Conservation (phyloP, 106 monocot species). For the Narthecium ossifragum region DNA sequence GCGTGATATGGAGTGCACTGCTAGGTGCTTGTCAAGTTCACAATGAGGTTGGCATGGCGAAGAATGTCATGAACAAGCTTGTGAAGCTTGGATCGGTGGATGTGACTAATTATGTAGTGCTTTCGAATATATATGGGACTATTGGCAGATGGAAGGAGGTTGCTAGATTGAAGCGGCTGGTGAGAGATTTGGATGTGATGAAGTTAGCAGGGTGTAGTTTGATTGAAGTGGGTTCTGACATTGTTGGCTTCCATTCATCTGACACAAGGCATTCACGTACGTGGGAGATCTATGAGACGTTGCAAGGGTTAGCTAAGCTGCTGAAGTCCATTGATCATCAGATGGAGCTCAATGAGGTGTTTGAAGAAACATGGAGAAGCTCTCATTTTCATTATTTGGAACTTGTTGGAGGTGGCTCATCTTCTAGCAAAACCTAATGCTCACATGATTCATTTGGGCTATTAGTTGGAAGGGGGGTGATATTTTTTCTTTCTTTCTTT, state of each 20-base stretch:
- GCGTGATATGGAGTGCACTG: slow-evolving; percentile 36
- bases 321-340: too few species aligned
- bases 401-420: too few species aligned
- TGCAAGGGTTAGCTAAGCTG: slow-evolving; percentile 16
- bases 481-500: too few species aligned
- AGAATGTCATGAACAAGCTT: slow-evolving; percentile 10
- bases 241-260: slow-evolving; percentile 39
- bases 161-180: slow-evolving; percentile 18
- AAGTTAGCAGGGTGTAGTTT: slow-evolving; percentile 37
- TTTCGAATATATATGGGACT: slow-evolving; percentile 29
- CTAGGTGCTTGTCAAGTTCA: slow-evolving; percentile 22
- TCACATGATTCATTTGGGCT: too few species aligned
- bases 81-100: slow-evolving; percentile 18
- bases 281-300: slow-evolving; percentile 25
- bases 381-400: too few species aligned
- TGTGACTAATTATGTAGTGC: slow-evolving; percentile 23
- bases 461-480: too few species aligned
- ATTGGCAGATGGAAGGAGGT: slow-evolving; percentile 22
- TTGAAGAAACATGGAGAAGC: too few species aligned
- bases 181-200: slow-evolving; percentile 8
- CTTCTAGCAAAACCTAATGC: too few species aligned
- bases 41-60: slow-evolving; percentile 11
- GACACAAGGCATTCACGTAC: slow-evolving; percentile 28
- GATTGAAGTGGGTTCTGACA: slow-evolving; percentile 24
- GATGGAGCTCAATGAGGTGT: too few species aligned